A percentile compares a stretch with the other conserved stretches of the same genome.
Evolutionary conservation across 2,329 filamentous ascomycete genomes (phyloP).

Genomic region (Chaetothyriales sp.): DNA sequence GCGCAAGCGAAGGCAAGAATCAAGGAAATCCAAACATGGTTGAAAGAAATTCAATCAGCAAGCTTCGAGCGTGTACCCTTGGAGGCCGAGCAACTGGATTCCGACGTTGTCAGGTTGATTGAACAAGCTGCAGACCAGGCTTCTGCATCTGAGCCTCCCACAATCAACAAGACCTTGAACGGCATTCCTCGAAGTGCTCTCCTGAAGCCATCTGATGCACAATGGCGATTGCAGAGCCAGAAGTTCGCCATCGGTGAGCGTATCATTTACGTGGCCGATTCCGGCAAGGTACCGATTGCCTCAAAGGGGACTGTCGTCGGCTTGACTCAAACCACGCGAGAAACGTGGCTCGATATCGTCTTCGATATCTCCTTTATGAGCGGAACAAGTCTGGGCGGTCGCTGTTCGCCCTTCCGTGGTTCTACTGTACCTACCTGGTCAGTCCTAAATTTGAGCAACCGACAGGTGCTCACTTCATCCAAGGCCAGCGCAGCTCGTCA

Average conservation of each 20-base stretch:
- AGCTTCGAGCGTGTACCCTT: conserved; percentile 91
- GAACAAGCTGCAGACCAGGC: conserved; percentile 60
- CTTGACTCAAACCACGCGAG: conserved; percentile 73
- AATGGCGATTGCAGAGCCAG: conserved; percentile 79
- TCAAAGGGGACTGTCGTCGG: conserved; percentile 88
- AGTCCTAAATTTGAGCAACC: conserved; percentile 73
- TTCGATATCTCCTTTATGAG: conserved; percentile 97
- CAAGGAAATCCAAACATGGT: conserved; percentile 86
- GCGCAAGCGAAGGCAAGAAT: conserved; percentile 58
- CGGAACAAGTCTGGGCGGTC: conserved; percentile 77
- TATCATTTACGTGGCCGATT: conserved; percentile 81
- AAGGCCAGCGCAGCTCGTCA: conserved; percentile 26
- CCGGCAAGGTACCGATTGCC: conserved; percentile 88
- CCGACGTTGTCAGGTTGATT: conserved; percentile 68
- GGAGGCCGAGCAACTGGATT: conserved; percentile 92
- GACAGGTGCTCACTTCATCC: conserved; percentile 56
- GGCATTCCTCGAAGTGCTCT: conserved; percentile 76
- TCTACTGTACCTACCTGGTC: conserved; percentile 81
- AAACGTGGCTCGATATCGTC: conserved; percentile 73
- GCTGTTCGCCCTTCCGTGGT: conserved; percentile 84
- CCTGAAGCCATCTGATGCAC: conserved; percentile 88
- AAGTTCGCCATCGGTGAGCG: conserved; percentile 74
- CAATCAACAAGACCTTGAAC: conserved; percentile 55
- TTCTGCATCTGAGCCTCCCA: conserved; percentile 38
- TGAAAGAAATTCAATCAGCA: conserved; percentile 82